These are phyloP conservation scores for Phellopilus nigrolimitatus DNA, from an alignment of 1,284 basidiomycete genomes.

Conservation along the genomic window DNA sequence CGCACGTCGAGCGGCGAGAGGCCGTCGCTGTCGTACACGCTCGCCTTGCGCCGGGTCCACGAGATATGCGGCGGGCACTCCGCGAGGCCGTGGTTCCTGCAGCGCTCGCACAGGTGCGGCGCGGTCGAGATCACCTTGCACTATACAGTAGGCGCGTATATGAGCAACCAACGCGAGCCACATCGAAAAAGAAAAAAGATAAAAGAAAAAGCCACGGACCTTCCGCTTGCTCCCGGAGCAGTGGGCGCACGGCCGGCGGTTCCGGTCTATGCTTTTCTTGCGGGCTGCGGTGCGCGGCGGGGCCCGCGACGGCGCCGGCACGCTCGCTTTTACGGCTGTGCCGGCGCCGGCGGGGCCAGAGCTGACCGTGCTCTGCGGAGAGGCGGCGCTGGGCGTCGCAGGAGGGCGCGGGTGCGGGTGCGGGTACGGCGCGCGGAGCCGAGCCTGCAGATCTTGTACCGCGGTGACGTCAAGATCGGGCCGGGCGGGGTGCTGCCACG, in stretches of 20 bases:
- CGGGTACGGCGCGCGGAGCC: background rate
- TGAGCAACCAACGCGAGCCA: background rate
- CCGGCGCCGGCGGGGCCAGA: background rate
- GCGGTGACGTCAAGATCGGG: background rate
- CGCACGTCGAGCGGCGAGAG: conserved; percentile 16
- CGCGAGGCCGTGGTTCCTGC: conserved; percentile 10
- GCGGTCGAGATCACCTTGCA: conserved; percentile 14
- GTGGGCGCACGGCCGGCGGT: conserved; percentile 13
- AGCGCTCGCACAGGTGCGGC: conserved; percentile 15
- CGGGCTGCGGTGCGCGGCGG: conserved; percentile 1
- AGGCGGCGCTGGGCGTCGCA: conserved; percentile 1
- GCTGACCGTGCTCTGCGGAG: conserved; percentile 16
- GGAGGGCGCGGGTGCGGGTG: background rate
- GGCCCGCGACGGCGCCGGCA: background rate
- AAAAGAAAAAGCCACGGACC: background rate
- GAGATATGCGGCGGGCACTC: conserved; percentile 17
- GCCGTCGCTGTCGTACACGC: conserved; percentile 10
- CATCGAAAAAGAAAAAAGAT: background rate
- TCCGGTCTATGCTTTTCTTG: conserved; percentile 17
- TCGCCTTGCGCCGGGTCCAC: conserved; percentile 12
- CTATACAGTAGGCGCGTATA: background rate
- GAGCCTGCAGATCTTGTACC: background rate
- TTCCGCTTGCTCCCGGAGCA: conserved; percentile 18
- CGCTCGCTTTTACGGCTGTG: background rate
- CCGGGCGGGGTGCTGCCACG: background rate